phyloP scores from a whole-genome alignment of 352 stramenopile genomes.

The Globisporangium sylvaticum region DNA sequence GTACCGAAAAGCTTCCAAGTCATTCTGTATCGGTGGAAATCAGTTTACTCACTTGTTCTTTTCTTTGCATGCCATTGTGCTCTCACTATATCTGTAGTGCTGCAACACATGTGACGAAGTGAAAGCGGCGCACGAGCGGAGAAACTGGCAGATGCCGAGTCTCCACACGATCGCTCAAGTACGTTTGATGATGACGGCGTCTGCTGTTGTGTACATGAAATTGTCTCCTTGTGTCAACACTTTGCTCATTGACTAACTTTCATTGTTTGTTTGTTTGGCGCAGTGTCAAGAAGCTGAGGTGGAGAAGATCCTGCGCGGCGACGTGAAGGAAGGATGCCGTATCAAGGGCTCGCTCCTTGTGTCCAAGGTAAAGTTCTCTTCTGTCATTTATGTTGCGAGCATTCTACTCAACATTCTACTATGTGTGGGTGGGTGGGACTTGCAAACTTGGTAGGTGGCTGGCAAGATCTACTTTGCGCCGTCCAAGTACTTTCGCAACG shows the following conservation, averaged over 20 bases:
- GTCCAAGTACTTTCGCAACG: conserved; percentile 78
- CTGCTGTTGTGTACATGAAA: no score
- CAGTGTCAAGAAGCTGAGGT: conserved; percentile 76
- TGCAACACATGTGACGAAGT: conserved; percentile 67
- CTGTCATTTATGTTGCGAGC: background rate
- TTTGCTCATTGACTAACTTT: background rate
- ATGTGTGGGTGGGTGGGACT: conserved; percentile 4
- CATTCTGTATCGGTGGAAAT: background rate
- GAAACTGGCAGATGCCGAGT: conserved; percentile 77
- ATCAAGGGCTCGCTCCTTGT: conserved; percentile 72
- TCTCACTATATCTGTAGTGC: conserved; percentile 25
- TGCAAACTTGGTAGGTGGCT: conserved; percentile 38
- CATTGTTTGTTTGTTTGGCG: background rate
- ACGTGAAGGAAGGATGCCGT: conserved; percentile 74
- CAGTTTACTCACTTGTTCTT: background rate
- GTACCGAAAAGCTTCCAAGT: conserved; percentile 15
- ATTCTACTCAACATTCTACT: background rate
- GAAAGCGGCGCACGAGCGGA: conserved; percentile 57
- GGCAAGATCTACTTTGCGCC: conserved; percentile 81
- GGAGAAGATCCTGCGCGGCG: conserved; percentile 68
- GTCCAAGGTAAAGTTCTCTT: conserved; percentile 46
- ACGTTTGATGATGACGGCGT: background rate
- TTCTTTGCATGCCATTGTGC: no score
- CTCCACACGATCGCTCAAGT: conserved; percentile 70
- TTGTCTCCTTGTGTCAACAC: background rate